Evolutionary conservation across 2,329 filamentous ascomycete species (phyloP).

Genomic region (Hypoxylon sp.): DNA sequence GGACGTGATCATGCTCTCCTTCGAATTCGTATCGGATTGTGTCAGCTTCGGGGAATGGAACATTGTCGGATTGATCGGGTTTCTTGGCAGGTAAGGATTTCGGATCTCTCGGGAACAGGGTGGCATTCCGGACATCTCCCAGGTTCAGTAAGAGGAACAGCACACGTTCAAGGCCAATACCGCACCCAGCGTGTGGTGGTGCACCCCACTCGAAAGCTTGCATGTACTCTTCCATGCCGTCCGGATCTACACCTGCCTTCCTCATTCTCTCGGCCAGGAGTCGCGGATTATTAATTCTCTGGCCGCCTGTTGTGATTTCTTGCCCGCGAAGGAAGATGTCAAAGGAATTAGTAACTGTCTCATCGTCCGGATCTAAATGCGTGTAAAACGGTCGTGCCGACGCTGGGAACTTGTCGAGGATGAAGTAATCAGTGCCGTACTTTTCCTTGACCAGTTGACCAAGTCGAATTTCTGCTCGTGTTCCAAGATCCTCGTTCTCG

Average conservation of each 20-base stretch:
- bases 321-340: constrained; percentile 95
- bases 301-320: constrained; percentile 91
- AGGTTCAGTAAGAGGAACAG: constrained; percentile 87
- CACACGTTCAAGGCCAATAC: constrained; percentile 89
- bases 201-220: constrained; percentile 89
- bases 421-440: constrained; percentile 90
- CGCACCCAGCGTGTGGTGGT: constrained; percentile 89
- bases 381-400: constrained; percentile 91
- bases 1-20: constrained; percentile 60
- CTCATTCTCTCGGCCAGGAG: constrained; percentile 84
- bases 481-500: constrained; percentile 83
- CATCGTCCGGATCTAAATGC: constrained; percentile 76
- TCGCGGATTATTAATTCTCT: constrained; percentile 86
- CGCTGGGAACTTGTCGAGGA: constrained; percentile 91
- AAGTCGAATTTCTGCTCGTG: constrained; percentile 86
- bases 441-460: constrained; percentile 88
- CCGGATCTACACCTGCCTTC: constrained; percentile 78
- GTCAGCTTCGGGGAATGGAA: constrained; percentile 90
- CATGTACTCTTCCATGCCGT: constrained; percentile 91
- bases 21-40: constrained; percentile 74
- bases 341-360: constrained; percentile 82
- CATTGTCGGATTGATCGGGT: constrained; percentile 55
- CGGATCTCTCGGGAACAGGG: constrained; percentile 88
- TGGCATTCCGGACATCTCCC: constrained; percentile 89
- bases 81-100: constrained; percentile 80